Percentiles rank a stretch among this genome's conserved stretches.
These are phyloP conservation scores for Selaginella moellendorffii DNA, from an alignment of 75 land plant species.

Conservation along the genomic window DNA sequence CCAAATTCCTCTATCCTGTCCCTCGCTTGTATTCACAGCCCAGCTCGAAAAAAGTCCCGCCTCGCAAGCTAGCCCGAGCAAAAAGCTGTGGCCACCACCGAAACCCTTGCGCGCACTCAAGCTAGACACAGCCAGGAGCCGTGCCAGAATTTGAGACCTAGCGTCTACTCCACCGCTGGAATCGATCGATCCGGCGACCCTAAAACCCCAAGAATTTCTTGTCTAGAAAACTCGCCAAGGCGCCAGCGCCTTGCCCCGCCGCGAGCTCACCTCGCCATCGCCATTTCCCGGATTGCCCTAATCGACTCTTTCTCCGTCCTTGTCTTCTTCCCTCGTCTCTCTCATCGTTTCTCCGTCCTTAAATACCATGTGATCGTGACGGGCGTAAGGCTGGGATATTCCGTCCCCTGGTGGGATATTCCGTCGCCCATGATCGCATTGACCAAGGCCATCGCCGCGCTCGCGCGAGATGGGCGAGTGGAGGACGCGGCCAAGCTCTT, in stretches of 20 bases:
- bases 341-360: neutral
- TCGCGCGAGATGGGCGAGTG: no score
- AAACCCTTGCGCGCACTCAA: neutral
- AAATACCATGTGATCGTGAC: neutral
- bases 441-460: no score
- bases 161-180: neutral
- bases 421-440: neutral
- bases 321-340: neutral
- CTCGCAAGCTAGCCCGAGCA: neutral
- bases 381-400: neutral
- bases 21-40: no score
- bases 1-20: neutral
- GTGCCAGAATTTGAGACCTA: no score
- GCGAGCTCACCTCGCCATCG: neutral
- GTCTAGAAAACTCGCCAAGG: neutral
- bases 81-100: neutral
- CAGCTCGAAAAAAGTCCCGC: no score
- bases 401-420: neutral
- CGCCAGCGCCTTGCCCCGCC: neutral
- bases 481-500: no score
- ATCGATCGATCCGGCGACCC: constrained; percentile 3
- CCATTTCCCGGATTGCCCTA: neutral
- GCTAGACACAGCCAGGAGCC: neutral
- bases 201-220: no score
- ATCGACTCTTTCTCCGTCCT: neutral